Conservation (phyloP, 768 basidiomycete genomes). For the Clitopilus hobsonii region DNA sequence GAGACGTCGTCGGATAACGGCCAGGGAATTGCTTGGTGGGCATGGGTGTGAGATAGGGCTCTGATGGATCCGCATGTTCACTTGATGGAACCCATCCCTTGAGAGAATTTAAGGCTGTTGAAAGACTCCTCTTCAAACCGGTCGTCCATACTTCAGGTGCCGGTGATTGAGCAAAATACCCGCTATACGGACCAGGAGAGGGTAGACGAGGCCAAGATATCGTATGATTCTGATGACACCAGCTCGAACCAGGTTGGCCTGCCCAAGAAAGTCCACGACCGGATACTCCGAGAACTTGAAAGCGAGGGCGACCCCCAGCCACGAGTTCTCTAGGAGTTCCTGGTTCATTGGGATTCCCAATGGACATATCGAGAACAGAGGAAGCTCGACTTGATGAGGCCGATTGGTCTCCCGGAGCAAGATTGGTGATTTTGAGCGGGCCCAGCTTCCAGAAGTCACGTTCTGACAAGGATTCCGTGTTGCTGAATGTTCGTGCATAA, state of each 20-base stretch:
- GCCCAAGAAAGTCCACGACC: conserved; percentile 24
- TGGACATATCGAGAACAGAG: conserved; percentile 15
- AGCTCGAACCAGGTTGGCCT: conserved; percentile 16
- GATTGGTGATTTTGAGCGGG: conserved; percentile 43
- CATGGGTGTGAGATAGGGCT: neutral
- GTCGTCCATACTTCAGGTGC: neutral
- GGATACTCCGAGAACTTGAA: conserved; percentile 24
- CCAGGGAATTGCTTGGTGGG: neutral
- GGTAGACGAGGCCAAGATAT: neutral
- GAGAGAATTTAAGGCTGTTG: neutral
- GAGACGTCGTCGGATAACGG: neutral
- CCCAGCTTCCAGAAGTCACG: conserved; percentile 36
- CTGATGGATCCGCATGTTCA: neutral
- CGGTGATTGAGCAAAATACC: neutral
- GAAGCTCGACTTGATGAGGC: conserved; percentile 25
- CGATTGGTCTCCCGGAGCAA: conserved; percentile 41
- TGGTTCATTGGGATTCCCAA: conserved; percentile 4
- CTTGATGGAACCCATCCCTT: neutral
- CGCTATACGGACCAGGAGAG: neutral
- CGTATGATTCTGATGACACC: neutral
- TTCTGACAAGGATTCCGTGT: conserved; percentile 21
- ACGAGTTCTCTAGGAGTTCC: conserved; percentile 20
- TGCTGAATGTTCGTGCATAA: conserved; percentile 7
- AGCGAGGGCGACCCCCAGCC: conserved; percentile 23
- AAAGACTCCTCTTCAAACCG: neutral